phyloP scores from a whole-genome alignment of 306 rosid species.

The Pterocarpus macrocarpus region DNA sequence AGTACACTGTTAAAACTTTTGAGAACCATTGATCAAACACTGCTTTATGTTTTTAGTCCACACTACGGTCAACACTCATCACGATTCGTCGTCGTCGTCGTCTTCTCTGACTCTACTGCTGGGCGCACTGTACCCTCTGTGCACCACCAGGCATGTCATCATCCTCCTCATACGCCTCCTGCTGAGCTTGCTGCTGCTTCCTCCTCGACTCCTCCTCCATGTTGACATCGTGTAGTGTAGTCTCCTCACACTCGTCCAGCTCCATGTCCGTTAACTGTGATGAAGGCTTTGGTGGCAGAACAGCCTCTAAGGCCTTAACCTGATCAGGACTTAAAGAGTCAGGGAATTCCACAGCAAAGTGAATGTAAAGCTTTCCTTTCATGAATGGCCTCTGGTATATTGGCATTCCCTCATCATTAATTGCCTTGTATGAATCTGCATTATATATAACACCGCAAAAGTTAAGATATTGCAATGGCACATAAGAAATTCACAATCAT shows the following conservation, averaged over 20 bases:
- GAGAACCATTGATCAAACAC: conserved; percentile 41
- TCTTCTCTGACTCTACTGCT: conserved; percentile 59
- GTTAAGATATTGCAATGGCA: background rate
- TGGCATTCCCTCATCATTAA: conserved; percentile 95
- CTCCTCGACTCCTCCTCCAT: conserved; percentile 88
- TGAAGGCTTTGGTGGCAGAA: conserved; percentile 70
- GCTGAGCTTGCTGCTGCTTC: conserved; percentile 69
- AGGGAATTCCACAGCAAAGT: conserved; percentile 88
- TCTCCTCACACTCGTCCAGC: conserved; percentile 95
- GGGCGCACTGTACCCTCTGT: conserved; percentile 97
- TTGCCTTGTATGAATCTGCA: conserved; percentile 86
- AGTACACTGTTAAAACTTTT: conserved; percentile 14
- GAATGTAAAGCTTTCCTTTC: conserved; percentile 93
- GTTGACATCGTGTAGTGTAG: conserved; percentile 84
- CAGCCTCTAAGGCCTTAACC: conserved; percentile 66
- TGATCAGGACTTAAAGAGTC: conserved; percentile 72
- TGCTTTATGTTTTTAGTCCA: conserved; percentile 20
- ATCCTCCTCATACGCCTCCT: conserved; percentile 87
- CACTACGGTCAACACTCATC: conserved; percentile 28
- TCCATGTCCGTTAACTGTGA: conserved; percentile 84
- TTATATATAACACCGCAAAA: background rate
- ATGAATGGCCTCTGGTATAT: conserved; percentile 90
- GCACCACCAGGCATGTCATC: conserved; percentile 93
- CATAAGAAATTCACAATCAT: background rate
- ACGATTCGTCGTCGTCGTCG: conserved; percentile 5